Conservation (phyloP, 495 filamentous ascomycete genomes). For the Aspergillus campestris region DNA sequence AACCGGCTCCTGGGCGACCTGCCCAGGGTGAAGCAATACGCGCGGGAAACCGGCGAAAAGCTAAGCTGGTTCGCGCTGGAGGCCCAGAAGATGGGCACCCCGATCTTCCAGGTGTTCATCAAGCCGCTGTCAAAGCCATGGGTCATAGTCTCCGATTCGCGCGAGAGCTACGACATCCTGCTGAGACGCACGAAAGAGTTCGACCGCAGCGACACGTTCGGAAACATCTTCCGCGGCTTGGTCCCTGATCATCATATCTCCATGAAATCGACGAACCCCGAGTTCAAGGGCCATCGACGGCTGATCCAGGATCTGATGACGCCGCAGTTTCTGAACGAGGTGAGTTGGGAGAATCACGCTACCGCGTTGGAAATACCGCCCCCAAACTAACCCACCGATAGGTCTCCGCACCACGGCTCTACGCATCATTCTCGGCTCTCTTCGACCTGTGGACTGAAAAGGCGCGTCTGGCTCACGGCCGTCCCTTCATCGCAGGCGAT, state of each 20-base stretch:
- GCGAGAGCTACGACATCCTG: conserved; percentile 33
- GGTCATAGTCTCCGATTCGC: conserved; percentile 31
- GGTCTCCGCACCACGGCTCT: neutral
- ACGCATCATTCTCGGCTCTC: neutral
- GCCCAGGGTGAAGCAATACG: conserved; percentile 14
- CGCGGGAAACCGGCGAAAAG: neutral
- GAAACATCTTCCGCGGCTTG: conserved; percentile 11
- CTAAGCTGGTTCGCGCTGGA: no score
- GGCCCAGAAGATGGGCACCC: conserved; percentile 1
- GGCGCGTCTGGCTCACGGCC: neutral
- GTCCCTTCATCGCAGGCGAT: neutral
- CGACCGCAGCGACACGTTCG: conserved; percentile 1
- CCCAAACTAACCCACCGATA: no score
- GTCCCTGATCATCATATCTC: neutral
- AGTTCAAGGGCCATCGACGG: neutral
- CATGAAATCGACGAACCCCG: neutral
- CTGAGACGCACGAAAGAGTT: conserved; percentile 18
- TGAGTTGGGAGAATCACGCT: no score
- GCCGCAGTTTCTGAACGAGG: neutral
- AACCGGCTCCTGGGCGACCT: conserved; percentile 24
- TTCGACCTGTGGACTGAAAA: neutral
- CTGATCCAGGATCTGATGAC: conserved; percentile 1
- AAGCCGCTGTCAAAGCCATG: conserved; percentile 23
- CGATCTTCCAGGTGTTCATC: conserved; percentile 32
- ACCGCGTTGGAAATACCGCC: no score